Conservation (phyloP, 495 filamentous ascomycete species). For the Daldinia decipiens region DNA sequence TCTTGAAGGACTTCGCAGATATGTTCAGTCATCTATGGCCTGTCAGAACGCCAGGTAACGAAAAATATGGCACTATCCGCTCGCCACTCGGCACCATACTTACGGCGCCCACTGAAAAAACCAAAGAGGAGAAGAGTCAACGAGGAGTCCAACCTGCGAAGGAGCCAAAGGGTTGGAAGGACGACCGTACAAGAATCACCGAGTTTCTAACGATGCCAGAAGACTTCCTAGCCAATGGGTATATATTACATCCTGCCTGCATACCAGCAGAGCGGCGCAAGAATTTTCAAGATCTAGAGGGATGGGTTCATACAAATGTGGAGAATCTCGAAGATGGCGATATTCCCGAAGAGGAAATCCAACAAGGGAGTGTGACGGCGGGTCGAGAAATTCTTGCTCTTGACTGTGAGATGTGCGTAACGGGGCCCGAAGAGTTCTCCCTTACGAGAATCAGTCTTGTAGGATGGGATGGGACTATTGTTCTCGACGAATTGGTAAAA, state of each 20-base stretch:
- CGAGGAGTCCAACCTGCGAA: constrained; percentile 67
- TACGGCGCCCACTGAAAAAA: constrained; percentile 70
- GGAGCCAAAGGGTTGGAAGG: constrained; percentile 68
- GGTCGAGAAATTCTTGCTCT: constrained; percentile 84
- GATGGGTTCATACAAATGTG: constrained; percentile 87
- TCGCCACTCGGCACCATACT: constrained; percentile 84
- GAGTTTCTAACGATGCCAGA: constrained; percentile 74
- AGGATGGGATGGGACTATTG: constrained; percentile 81
- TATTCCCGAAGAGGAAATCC: constrained; percentile 73
- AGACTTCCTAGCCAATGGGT: constrained; percentile 84
- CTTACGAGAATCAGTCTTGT: constrained; percentile 89
- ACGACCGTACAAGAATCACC: constrained; percentile 80
- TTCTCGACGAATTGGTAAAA: constrained; percentile 93
- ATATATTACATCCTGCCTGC: constrained; percentile 79
- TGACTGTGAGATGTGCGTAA: constrained; percentile 97
- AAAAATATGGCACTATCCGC: constrained; percentile 78
- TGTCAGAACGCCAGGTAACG: constrained; percentile 83
- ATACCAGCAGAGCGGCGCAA: constrained; percentile 56
- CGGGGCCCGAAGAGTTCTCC: constrained; percentile 75
- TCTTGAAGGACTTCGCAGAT: constrained; percentile 76
- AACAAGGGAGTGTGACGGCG: constrained; percentile 82
- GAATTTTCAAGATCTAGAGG: constrained; percentile 63
- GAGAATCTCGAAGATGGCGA: constrained; percentile 70
- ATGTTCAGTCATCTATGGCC: constrained; percentile 93
- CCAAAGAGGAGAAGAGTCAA: constrained; percentile 65